Percentiles rank a stretch among this genome's conserved stretches.
Evolutionary conservation across 2,329 filamentous ascomycete genomes (phyloP).

Genomic region (Trichoderma gracile): DNA sequence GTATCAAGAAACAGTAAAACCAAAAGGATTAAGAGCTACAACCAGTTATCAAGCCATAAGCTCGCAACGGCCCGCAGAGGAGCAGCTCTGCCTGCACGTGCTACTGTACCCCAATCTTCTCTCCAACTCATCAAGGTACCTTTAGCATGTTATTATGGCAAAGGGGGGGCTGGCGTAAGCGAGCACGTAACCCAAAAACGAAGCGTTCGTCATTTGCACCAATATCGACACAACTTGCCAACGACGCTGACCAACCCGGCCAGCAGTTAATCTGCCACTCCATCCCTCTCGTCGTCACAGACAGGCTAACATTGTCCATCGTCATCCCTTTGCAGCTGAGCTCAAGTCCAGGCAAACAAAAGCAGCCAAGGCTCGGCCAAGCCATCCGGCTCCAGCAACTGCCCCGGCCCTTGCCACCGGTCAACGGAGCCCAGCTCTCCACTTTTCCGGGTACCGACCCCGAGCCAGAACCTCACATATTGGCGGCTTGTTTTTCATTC

Average conservation of each 20-base stretch:
- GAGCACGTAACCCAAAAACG: slow-evolving; percentile 18
- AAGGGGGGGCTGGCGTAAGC: slow-evolving; percentile 22
- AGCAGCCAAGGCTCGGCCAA: slow-evolving; percentile 1
- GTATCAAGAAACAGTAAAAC: background rate
- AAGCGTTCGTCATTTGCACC: slow-evolving; percentile 3
- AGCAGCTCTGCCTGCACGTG: background rate
- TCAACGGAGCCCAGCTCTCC: slow-evolving; percentile 17
- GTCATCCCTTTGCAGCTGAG: background rate
- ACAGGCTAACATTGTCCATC: background rate
- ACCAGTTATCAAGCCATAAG: background rate
- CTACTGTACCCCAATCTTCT: background rate
- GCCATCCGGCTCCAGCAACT: background rate
- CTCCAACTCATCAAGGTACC: no score
- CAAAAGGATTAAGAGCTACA: background rate
- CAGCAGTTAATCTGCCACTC: background rate
- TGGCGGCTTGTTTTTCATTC: background rate
- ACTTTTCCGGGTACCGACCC: slow-evolving; percentile 24
- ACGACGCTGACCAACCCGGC: background rate
- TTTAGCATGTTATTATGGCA: no score
- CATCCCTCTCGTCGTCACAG: background rate
- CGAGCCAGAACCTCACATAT: slow-evolving; percentile 1
- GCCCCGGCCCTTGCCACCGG: slow-evolving; percentile 13
- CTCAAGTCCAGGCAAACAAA: background rate
- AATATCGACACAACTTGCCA: background rate
- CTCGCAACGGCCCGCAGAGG: slow-evolving; percentile 11